Evolutionary conservation across 306 rosid species (phyloP).

Genomic region (Lupinus albus): DNA sequence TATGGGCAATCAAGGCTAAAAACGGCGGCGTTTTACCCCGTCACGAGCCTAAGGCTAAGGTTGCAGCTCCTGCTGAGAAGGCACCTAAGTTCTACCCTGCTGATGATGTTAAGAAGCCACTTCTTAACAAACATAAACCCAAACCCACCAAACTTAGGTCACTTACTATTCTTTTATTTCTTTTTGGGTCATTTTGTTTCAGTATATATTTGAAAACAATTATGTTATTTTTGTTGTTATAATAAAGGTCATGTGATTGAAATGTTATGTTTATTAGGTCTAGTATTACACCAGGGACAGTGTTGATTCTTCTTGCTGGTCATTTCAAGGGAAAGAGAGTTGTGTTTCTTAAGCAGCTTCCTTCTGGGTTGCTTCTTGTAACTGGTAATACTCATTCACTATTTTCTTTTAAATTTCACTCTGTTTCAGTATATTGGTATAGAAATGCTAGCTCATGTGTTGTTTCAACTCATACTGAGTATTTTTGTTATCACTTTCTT

Average conservation of each 20-base stretch:
- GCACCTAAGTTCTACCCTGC: constrained; percentile 66
- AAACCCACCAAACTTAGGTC: constrained; percentile 63
- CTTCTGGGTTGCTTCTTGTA: constrained; percentile 69
- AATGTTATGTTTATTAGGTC: constrained; percentile 38
- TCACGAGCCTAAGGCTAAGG: constrained; percentile 55
- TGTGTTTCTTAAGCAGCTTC: constrained; percentile 64
- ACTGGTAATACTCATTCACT: constrained; percentile 49
- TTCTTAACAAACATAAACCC: constrained; percentile 59
- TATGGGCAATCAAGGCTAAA: constrained; percentile 77
- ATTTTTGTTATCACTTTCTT: not conserved
- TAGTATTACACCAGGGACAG: constrained; percentile 65
- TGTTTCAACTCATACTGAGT: not conserved
- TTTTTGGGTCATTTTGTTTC: not conserved
- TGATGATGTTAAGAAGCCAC: constrained; percentile 62
- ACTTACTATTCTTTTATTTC: not conserved
- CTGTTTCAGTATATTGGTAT: not conserved
- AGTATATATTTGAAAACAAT: not conserved
- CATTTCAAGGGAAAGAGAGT: constrained; percentile 75
- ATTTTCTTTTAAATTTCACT: not conserved
- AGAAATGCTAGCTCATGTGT: not conserved
- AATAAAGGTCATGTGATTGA: not conserved
- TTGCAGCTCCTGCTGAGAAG: constrained; percentile 42
- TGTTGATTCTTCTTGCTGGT: constrained; percentile 67
- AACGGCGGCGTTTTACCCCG: constrained; percentile 63
- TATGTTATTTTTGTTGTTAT: not conserved